Evolutionary conservation across 306 rosid species (phyloP), one percentile per base, ranked within the genome.

Genomic region (Malus orientalis): DNA sequence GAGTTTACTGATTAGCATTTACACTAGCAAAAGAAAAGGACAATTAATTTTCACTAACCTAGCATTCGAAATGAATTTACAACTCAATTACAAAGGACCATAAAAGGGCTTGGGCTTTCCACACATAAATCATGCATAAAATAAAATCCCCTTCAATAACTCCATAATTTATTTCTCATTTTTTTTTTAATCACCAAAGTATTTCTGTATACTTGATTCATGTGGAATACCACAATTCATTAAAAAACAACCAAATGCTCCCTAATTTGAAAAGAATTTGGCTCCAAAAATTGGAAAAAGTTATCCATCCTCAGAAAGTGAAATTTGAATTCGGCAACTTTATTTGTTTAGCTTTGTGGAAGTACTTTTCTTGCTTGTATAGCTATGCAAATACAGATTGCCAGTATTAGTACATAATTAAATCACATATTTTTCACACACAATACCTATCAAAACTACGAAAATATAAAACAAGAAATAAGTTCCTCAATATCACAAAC

Each of bases 401-500:
- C 78, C 70, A 22, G 8, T 14, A 11, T 6, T 5, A 66, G 49
- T 10, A 19, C 69, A 64, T 20, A 18, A 22, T 22, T 58, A 73
- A 73, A 65, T 72, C 55, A 42, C 69, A 60, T 42, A 49, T 74
- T 58, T 8, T 36, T 18, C 20, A 44, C 69, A 33, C 32, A 55
- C 8, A 23, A 74, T 47, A 69, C 58, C 44, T 23, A 67, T 63
- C 69, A 60, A 60, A 40, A 20, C 29, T 42, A 16, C 13, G 47
- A 69, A 27, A 45, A 67, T 42, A 49, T 36, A 30, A 11, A 53
- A 27, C 55, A 81, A 25, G 36, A 19, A 32, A 58, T 10, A 30
- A 30, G 57, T 53, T 49, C 7, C 51, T 30, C 69, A 80, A 71
- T 78, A 74, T 82, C 83, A 63, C 76, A 54, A 49, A 55, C 38